Evolutionary conservation across 345 rosid genomes (phyloP).

Genomic region (Diplotaxis tenuifolia): DNA sequence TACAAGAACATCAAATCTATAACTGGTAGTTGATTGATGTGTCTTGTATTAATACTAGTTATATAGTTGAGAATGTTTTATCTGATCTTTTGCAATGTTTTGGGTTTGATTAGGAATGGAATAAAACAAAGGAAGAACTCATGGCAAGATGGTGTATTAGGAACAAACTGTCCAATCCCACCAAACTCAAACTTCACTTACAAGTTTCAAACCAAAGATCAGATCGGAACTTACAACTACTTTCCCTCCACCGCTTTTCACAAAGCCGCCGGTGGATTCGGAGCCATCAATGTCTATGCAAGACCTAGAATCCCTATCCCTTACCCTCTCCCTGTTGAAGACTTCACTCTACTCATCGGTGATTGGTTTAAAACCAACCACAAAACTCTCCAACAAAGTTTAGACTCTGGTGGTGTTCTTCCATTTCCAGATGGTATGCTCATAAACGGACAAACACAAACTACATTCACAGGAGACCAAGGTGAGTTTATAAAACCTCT

Average conservation of each 20-base stretch:
- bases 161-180: conserved; percentile 85
- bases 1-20: no score
- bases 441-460: conserved; percentile 54
- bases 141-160: conserved; percentile 84
- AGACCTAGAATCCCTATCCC: conserved; percentile 77
- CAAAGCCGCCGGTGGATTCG: conserved; percentile 85
- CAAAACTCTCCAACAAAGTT: conserved; percentile 37
- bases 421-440: conserved; percentile 68
- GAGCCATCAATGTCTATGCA: conserved; percentile 59
- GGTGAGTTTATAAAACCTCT: conserved; percentile 34
- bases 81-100: neutral
- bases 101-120: conserved; percentile 74
- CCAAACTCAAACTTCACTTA: conserved; percentile 82
- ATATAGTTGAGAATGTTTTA: no score
- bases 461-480: conserved; percentile 56
- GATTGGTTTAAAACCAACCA: conserved; percentile 86
- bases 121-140: conserved; percentile 87
- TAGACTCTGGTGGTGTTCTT: conserved; percentile 70
- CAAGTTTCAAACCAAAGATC: conserved; percentile 86
- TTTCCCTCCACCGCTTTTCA: conserved; percentile 81
- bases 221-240: conserved; percentile 74
- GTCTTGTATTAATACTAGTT: no score
- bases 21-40: neutral
- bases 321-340: conserved; percentile 59
- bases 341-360: conserved; percentile 74